Base-by-base conservation (phyloP, 495 filamentous ascomycete species). In the Penicillium verhagenii region DNA sequence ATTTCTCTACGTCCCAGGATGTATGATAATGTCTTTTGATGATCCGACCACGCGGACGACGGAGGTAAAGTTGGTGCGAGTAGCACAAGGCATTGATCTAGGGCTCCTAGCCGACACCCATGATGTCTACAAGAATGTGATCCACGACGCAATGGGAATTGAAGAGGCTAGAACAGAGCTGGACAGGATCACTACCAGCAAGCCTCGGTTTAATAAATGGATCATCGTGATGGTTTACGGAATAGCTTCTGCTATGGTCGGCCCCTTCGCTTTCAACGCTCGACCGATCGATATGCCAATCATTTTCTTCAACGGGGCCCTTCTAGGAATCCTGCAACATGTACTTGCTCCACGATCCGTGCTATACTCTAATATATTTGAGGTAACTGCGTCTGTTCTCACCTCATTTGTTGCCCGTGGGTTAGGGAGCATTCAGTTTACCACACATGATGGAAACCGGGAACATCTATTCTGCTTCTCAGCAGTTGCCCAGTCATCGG, bases 1-100 rank as follows among this genome's bases (percentile, higher is more conserved):
- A 59, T 96, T 94, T 64, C 72, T 96, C 35, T 96, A 96, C 68
- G 84, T 96, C 2, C 93, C 93, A 0, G 91, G 90, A 4, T 94
- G 89, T 59, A 97, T 96, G 93, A 89, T 97, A 63, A 88, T 96
- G 68, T 91, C 90, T 0, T 96, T 97, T 63, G 92, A 96, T 62
- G 93, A 97, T 71, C 82, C 84, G 18, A 80, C 84, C 13, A 95
- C 91, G 0, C 93, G 96, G 59, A 96, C 93, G 0, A 90, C 91
- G 5, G 93, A 96, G 66, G 89, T 96, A 54, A 93, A 95, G 72
- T 82, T 97, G 21, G 87, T 97, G 19, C 85, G 89, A 20, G 79
- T 83, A 16, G 72, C 74, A 3, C 88, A 92, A 65, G 91, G 89
- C 2, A 82, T 97, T 23, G 87, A 97, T 66, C 79, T 97, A 2